Percentiles rank a stretch among this genome's conserved stretches.
phyloP scores from a whole-genome alignment of 805 yeast genomes.

The Candida ipomoeae region DNA sequence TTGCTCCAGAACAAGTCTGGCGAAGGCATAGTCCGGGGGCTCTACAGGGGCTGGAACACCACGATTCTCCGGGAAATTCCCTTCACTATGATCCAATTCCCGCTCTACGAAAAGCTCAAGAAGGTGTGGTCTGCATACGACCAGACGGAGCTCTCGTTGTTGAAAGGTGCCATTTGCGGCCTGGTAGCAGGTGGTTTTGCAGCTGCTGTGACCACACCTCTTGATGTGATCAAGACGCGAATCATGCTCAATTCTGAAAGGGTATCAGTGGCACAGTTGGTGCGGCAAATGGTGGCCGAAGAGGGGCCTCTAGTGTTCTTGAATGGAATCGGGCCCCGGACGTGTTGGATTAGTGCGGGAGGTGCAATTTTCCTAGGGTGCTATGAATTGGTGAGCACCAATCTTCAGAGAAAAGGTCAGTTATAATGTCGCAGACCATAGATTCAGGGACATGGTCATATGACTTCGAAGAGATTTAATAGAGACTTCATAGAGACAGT shows the following conservation, averaged over 20 bases:
- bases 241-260: constrained; percentile 67
- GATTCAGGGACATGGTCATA: no score
- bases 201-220: constrained; percentile 76
- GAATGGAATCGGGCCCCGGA: constrained; percentile 90
- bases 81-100: constrained; percentile 93
- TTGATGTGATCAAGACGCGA: constrained; percentile 77
- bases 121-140: constrained; percentile 46
- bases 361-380: constrained; percentile 97
- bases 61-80: constrained; percentile 96
- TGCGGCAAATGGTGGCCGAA: constrained; percentile 51
- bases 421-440: no score
- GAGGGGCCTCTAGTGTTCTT: constrained; percentile 75
- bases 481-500: no score
- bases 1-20: constrained; percentile 63
- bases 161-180: constrained; percentile 82
- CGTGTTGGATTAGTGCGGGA: constrained; percentile 97
- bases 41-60: constrained; percentile 90
- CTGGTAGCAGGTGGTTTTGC: constrained; percentile 79
- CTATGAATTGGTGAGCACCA: constrained; percentile 64
- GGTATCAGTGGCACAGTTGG: constrained; percentile 44
- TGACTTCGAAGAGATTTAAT: no score
- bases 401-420: constrained; percentile 4
- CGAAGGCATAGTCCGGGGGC: constrained; percentile 72
- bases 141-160: constrained; percentile 46
- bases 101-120: constrained; percentile 83